Base-by-base conservation (phyloP, 2,329 filamentous ascomycete species). In the Exserohilum turcica region DNA sequence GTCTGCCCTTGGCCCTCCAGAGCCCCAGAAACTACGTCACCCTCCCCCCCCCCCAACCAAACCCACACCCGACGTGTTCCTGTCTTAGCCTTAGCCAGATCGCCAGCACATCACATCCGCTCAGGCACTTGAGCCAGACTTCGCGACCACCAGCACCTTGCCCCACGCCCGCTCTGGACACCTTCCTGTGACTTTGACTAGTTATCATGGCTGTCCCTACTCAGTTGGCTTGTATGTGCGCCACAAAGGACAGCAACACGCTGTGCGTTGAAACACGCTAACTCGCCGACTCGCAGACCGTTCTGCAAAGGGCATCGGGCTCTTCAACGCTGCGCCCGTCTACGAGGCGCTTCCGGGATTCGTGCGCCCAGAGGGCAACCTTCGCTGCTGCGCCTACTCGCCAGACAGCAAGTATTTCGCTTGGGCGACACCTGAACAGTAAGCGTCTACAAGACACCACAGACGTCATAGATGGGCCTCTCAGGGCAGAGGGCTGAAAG, bases 401-500 rank as follows among this genome's bases (percentile, higher is more conserved):
- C 90, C 92, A 54, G 96, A 94, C 77, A 93, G 94, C 74, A 90
- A 90, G 73, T 99, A 92, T 81, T 95, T 97, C 78, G 92, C 92
- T 60, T 99, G 91, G 89, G 92, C 93, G 64, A 90, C 91, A 59
- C 89, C 87, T 60, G 91, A 96, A 68, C 79, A 81, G 84, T 86
- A 79, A 61, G 79, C 46, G 37, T 28, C 33, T 19, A 44, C 42
- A 44, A 44, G 3, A 35, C 29, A 44, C 10, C n/a, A 24, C 19
- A 16, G 15, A 7, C 18, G n/a, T 15, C 29, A n/a, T n/a, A 44
- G 31, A 35, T n/a, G 31, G 15, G 42, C 31, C 35, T 13, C 7
- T 27, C 5, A n/a, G 13, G 27, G 6, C 9, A 9, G 43, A 5
- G 16, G 9, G n/a, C 24, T 27, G 31, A 27, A 27, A 44, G 8